Evolutionary conservation across 768 basidiomycete genomes (phyloP).

Genomic region (Russula sp.): DNA sequence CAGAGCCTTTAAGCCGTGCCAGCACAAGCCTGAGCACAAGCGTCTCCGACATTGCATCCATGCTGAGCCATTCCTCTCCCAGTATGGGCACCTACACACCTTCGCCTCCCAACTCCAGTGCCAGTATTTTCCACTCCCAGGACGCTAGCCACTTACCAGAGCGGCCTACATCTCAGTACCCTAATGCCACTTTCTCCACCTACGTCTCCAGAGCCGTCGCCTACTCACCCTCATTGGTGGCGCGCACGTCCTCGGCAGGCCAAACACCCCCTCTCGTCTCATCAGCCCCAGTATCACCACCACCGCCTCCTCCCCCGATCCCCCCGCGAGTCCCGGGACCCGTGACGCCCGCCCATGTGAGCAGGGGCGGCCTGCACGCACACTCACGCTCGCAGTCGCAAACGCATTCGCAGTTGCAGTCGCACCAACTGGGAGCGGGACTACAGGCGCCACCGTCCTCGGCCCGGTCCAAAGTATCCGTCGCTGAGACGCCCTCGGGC

Average conservation of each 20-base stretch:
- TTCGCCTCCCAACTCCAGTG: background rate
- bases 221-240: background rate
- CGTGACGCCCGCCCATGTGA: constrained; percentile 11
- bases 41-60: constrained; percentile 14
- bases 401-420: background rate
- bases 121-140: constrained; percentile 2
- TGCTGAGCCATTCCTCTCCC: constrained; percentile 3
- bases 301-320: constrained; percentile 1
- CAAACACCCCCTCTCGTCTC: background rate
- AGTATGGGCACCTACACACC: background rate
- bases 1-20: constrained; percentile 10
- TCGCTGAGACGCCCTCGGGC: constrained; percentile 32
- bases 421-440: background rate
- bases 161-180: background rate
- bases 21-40: constrained; percentile 15
- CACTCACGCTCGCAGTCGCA: background rate
- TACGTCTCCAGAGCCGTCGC: background rate
- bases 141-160: background rate
- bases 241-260: background rate
- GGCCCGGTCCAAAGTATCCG: constrained; percentile 22
- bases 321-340: background rate
- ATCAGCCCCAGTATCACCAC: constrained; percentile 4
- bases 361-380: background rate
- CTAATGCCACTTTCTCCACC: constrained; percentile 3
- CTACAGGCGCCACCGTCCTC: constrained; percentile 16